Evolutionary conservation across 2,329 filamentous ascomycete species (phyloP).

Genomic region (Dactylellina cionopaga): DNA sequence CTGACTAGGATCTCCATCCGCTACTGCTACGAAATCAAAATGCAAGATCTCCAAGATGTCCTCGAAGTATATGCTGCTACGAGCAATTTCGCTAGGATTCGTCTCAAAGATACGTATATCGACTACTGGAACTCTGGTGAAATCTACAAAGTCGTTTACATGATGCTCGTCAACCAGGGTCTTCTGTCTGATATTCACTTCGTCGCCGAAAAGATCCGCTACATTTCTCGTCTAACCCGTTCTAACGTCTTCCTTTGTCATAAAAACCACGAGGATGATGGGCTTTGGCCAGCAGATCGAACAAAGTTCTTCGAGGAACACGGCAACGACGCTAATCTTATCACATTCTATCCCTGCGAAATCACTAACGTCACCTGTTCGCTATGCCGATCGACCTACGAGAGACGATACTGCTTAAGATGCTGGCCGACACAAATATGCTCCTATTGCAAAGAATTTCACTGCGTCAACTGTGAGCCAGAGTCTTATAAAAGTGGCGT

Average conservation of each 20-base stretch:
- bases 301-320: not conserved
- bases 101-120: constrained; percentile 19
- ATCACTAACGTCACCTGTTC: constrained; percentile 8
- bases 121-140: constrained; percentile 34
- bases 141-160: constrained; percentile 25
- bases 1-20: constrained; percentile 27
- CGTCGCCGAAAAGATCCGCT: constrained; percentile 22
- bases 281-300: not conserved
- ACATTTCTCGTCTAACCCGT: constrained; percentile 19
- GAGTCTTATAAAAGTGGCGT: not conserved
- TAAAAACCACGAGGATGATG: constrained; percentile 27
- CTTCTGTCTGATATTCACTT: not conserved
- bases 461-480: constrained; percentile 20
- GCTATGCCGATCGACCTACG: constrained; percentile 6
- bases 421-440: constrained; percentile 31
- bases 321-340: not conserved
- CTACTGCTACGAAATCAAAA: constrained; percentile 14
- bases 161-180: constrained; percentile 23
- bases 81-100: not conserved
- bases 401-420: constrained; percentile 27
- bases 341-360: constrained; percentile 28
- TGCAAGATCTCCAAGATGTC: not conserved
- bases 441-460: constrained; percentile 29
- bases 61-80: constrained; percentile 11
- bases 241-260: constrained; percentile 43